Evolutionary conservation across 805 yeast species (phyloP).

Genomic region (Alloascoidea hylecoeti): DNA sequence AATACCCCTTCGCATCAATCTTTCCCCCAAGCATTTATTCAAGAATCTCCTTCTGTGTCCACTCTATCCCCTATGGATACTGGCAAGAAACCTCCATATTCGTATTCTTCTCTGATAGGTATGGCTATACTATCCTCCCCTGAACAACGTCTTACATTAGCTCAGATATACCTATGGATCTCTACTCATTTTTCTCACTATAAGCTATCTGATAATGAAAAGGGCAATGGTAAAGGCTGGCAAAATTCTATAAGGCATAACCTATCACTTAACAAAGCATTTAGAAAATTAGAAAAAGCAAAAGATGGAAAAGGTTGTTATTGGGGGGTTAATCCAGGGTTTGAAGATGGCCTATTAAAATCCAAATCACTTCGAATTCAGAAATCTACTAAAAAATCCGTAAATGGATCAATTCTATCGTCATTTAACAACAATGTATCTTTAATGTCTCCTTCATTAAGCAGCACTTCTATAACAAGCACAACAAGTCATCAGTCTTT

Average conservation of each 20-base stretch:
- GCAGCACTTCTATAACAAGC: no score
- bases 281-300: not conserved
- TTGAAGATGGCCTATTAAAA: constrained; percentile 66
- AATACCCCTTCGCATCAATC: constrained; percentile 1
- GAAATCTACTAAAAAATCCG: constrained; percentile 18
- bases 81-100: not conserved
- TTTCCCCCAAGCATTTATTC: not conserved
- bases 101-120: not conserved
- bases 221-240: constrained; percentile 1
- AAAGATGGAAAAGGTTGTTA: constrained; percentile 59
- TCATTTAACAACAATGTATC: not conserved
- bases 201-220: no score
- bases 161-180: not conserved
- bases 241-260: constrained; percentile 1
- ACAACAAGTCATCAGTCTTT: no score
- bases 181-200: not conserved
- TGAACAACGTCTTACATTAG: not conserved
- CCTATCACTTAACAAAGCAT: constrained; percentile 1
- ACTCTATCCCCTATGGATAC: not conserved
- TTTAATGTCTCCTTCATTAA: not conserved
- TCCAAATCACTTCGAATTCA: constrained; percentile 24
- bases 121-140: not conserved
- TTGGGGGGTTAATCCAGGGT: constrained; percentile 83
- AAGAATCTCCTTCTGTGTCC: not conserved
- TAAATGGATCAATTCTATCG: not conserved